These are phyloP conservation scores for Melanogaster broomeanus DNA, from an alignment of 768 basidiomycete genomes.

Conservation along the genomic window DNA sequence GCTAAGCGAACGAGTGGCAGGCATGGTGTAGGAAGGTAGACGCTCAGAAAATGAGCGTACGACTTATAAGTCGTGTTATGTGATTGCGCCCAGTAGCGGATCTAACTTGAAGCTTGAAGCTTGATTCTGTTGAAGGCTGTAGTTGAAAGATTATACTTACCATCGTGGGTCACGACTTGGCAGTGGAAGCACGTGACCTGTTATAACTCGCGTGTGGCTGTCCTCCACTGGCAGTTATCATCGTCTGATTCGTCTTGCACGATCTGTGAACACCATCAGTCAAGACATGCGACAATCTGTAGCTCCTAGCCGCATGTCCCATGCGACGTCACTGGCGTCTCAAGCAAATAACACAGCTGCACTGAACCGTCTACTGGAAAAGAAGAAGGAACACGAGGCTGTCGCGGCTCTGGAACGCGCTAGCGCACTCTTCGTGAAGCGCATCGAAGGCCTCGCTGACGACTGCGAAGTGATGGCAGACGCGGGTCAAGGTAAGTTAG, in stretches of 20 bases:
- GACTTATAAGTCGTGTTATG: not conserved
- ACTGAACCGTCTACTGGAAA: constrained; percentile 61
- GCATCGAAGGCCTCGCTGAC: constrained; percentile 66
- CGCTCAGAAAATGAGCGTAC: not conserved
- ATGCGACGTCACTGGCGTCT: constrained; percentile 38
- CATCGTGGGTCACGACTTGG: no score
- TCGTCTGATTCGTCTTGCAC: not conserved
- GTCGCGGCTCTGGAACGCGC: constrained; percentile 71
- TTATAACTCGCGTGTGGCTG: no score
- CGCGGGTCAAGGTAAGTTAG: constrained; percentile 61
- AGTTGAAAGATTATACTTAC: no score
- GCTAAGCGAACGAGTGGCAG: constrained; percentile 31
- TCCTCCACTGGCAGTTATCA: no score
- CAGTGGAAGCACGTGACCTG: not conserved
- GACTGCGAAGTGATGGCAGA: constrained; percentile 80
- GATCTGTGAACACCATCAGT: no score
- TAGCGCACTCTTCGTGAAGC: constrained; percentile 61
- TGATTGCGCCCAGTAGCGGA: not conserved
- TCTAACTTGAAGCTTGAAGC: no score
- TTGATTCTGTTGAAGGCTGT: no score
- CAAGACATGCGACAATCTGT: constrained; percentile 56
- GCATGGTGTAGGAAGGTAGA: constrained; percentile 15
- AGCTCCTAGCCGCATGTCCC: constrained; percentile 51
- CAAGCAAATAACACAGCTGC: constrained; percentile 50
- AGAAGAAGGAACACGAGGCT: constrained; percentile 81